Evolutionary conservation across 495 filamentous ascomycete genomes (phyloP).

Genomic region (Hypoxylon intermedium): DNA sequence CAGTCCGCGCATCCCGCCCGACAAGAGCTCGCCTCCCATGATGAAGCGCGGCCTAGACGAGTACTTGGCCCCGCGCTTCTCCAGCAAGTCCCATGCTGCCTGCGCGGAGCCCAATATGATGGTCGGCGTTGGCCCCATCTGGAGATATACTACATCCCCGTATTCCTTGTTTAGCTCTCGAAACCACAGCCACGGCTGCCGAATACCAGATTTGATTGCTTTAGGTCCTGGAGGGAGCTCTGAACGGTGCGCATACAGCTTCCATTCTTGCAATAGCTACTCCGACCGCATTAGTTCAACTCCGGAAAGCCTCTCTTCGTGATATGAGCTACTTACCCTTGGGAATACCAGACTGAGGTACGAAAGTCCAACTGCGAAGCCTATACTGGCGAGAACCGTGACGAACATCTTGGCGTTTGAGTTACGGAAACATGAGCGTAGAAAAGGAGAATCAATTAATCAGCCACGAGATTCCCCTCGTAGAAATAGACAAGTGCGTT

Average conservation of each 20-base stretch:
- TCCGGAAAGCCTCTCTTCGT: background rate
- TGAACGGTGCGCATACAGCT: constrained; percentile 40
- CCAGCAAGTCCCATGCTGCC: constrained; percentile 61
- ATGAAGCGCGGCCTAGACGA: constrained; percentile 57
- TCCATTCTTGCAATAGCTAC: constrained; percentile 43
- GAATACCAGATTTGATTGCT: constrained; percentile 41
- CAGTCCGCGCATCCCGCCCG: constrained; percentile 55
- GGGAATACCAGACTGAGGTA: constrained; percentile 38
- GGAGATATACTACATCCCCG: constrained; percentile 68
- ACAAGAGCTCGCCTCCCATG: constrained; percentile 61
- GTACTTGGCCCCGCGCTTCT: constrained; percentile 60
- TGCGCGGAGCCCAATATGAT: constrained; percentile 69
- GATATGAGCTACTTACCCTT: constrained; percentile 27
- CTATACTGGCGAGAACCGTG: constrained; percentile 27
- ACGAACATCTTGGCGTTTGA: constrained; percentile 14
- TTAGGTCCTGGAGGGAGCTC: constrained; percentile 46
- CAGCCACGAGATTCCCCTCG: constrained; percentile 7
- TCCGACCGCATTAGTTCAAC: background rate
- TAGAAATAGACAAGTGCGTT: constrained; percentile 17
- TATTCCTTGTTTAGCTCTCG: constrained; percentile 60
- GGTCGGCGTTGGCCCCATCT: constrained; percentile 67
- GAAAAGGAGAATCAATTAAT: background rate
- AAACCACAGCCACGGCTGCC: constrained; percentile 67
- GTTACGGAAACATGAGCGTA: background rate
- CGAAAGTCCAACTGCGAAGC: constrained; percentile 32